Base-by-base conservation (phyloP, 208 protist species). In the Acanthamoeba lenticulata region DNA sequence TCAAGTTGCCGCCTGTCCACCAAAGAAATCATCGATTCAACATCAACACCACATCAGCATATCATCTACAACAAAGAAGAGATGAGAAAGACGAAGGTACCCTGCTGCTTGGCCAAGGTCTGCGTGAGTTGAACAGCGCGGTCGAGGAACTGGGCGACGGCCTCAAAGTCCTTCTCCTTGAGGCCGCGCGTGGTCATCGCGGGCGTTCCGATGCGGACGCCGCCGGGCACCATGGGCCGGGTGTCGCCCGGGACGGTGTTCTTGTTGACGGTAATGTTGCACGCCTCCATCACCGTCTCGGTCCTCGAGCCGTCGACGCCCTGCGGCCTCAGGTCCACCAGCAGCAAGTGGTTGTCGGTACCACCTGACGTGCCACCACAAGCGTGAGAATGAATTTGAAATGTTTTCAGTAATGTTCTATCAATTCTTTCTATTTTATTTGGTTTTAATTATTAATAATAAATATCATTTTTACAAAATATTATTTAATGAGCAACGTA, bases 161-260 rank as follows among this genome's bases (percentile, higher is more conserved):
- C 27, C 45, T 86, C 47, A 19, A 94, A 94, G 42, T 94, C 90
- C 27, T 92, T 34, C 45, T 94, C 69, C 49, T 94, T 94, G 36
- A 94, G 32, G 4, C 90, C 90, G 45, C 90, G 60, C 17, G 90
- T 94, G n/a, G 90, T 94, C 90, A 94, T 62, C 34, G 90, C 90
- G 5, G 90, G 90, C 1, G 90, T 94, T 38, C 97, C 97, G 24
- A 98, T 88, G 38, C 97, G 88, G 27, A 98, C 79, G 60, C 97
- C 97, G 38, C 96, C 95, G 42, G 97, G 97, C 6, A 96, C 88
- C 49, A 98, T 77, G 27, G 97, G 95, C 27, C 45, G 93, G 21
- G 86, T 97, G 94, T 98, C 97, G 32, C 97, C 96, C 13, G 96
- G 96, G 42, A 98, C 96, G 36, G 96, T 85, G 92, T 98, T 98